These are phyloP conservation scores for Erodium texanum DNA, from an alignment of 441 rosid genomes.

Conservation along the genomic window DNA sequence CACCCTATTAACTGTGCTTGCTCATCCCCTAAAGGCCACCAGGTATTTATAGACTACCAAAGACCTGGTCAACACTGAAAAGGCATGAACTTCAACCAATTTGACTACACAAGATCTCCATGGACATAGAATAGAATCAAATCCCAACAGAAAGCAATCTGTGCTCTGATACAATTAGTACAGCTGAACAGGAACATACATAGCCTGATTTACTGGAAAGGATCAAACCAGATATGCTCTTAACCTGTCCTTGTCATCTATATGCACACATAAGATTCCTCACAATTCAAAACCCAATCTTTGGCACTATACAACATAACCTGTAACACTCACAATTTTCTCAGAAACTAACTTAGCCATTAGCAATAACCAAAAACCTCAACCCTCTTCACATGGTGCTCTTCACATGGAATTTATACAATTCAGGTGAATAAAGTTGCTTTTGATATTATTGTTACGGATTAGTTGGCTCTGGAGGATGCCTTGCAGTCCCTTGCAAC, in stretches of 20 bases:
- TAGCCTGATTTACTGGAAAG: no score
- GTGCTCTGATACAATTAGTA: background rate
- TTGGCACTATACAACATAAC: no score
- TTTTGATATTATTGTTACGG: conserved; percentile 66
- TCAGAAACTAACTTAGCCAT: no score
- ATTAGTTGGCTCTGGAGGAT: conserved; percentile 79
- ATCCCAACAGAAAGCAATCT: background rate
- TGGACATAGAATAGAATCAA: background rate
- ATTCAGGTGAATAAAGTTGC: conserved; percentile 79
- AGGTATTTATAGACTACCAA: background rate
- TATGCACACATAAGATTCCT: no score
- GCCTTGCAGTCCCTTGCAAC: conserved; percentile 57
- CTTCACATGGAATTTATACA: background rate
- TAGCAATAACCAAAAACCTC: no score
- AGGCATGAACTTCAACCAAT: background rate
- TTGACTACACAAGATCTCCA: background rate
- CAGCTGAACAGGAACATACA: background rate
- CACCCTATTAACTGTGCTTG: background rate
- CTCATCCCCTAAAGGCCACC: background rate
- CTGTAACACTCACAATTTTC: no score
- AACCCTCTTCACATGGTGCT: no score
- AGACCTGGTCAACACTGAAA: background rate
- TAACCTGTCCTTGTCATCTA: no score
- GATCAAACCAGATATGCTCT: no score
- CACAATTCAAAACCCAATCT: no score